Percentiles rank a stretch among this genome's conserved stretches.
These are phyloP conservation scores for Helichrysum umbraculigerum DNA, from an alignment of 129 eudicot species.

Conservation along the genomic window DNA sequence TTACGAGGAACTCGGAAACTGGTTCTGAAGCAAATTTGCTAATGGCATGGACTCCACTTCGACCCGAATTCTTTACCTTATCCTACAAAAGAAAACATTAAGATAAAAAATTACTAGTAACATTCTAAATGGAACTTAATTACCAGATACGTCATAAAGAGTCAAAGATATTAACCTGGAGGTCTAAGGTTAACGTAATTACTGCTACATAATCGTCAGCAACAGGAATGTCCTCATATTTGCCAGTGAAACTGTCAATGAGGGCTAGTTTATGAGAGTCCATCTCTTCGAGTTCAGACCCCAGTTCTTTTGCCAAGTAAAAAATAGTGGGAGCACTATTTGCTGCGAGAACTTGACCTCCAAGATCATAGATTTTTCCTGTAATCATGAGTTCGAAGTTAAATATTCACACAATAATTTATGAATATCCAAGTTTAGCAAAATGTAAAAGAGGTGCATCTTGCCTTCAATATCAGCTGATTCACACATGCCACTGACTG, in stretches of 20 bases:
- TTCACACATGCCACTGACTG: slow-evolving; percentile 86
- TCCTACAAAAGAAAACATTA: slow-evolving; percentile 42
- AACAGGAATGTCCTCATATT: slow-evolving; percentile 65
- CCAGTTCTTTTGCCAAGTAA: slow-evolving; percentile 68
- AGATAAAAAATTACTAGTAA: not conserved
- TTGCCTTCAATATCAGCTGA: slow-evolving; percentile 79
- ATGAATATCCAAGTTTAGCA: not conserved
- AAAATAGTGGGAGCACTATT: slow-evolving; percentile 80
- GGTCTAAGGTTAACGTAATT: slow-evolving; percentile 67
- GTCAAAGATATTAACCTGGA: slow-evolving; percentile 52
- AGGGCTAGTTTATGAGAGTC: slow-evolving; percentile 74
- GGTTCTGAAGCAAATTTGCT: slow-evolving; percentile 66
- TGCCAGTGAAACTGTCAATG: slow-evolving; percentile 63
- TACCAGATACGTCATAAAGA: not conserved
- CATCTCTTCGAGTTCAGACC: slow-evolving; percentile 61
- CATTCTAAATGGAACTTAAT: not conserved
- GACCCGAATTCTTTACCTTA: slow-evolving; percentile 64
- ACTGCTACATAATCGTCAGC: slow-evolving; percentile 83
- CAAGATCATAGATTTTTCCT: slow-evolving; percentile 84
- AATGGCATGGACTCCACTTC: slow-evolving; percentile 76
- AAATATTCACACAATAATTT: not conserved
- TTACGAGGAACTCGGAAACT: slow-evolving; percentile 61
- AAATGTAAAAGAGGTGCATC: slow-evolving; percentile 19
- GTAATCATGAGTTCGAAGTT: slow-evolving; percentile 9
- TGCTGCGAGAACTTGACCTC: slow-evolving; percentile 91